Evolutionary conservation across 768 basidiomycete genomes (phyloP).

Genomic region (Peribolospora baueri): DNA sequence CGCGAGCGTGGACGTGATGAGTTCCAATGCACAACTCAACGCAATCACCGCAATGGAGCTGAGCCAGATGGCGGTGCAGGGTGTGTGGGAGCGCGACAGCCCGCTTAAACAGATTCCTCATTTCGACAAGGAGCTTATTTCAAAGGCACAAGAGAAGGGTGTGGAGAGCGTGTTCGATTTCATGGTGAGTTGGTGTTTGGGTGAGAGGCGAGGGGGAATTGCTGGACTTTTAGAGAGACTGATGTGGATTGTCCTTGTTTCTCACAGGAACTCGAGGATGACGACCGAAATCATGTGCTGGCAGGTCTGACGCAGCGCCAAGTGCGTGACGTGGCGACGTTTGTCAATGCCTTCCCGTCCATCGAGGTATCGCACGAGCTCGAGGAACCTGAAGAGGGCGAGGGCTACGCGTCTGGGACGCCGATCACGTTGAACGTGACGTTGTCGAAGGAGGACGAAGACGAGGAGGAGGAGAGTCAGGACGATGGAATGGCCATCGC

Average conservation of each 20-base stretch:
- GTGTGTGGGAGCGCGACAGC: slow-evolving; percentile 90
- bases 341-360: slow-evolving; percentile 84
- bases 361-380: slow-evolving; percentile 71
- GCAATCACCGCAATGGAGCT: slow-evolving; percentile 93
- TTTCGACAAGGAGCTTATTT: slow-evolving; percentile 71
- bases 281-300: slow-evolving; percentile 51
- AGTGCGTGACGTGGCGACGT: slow-evolving; percentile 82
- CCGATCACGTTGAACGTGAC: slow-evolving; percentile 60
- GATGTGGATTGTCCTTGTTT: too few relatives aligned
- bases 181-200: slow-evolving; percentile 25
- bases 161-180: slow-evolving; percentile 86
- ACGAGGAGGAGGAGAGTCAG: slow-evolving; percentile 41
- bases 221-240: too few relatives aligned
- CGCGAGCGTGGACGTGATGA: slow-evolving; percentile 95
- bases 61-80: slow-evolving; percentile 95
- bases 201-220: too few relatives aligned
- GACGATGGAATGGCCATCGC: slow-evolving; percentile 70
- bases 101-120: slow-evolving; percentile 90
- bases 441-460: slow-evolving; percentile 38
- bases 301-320: slow-evolving; percentile 53
- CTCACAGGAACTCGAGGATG: slow-evolving; percentile 62
- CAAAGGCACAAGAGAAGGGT: slow-evolving; percentile 55
- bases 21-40: slow-evolving; percentile 80
- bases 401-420: slow-evolving; percentile 44
- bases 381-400: slow-evolving; percentile 39